Base-by-base conservation (phyloP, 345 rosid species). In the Linum trigynum region DNA sequence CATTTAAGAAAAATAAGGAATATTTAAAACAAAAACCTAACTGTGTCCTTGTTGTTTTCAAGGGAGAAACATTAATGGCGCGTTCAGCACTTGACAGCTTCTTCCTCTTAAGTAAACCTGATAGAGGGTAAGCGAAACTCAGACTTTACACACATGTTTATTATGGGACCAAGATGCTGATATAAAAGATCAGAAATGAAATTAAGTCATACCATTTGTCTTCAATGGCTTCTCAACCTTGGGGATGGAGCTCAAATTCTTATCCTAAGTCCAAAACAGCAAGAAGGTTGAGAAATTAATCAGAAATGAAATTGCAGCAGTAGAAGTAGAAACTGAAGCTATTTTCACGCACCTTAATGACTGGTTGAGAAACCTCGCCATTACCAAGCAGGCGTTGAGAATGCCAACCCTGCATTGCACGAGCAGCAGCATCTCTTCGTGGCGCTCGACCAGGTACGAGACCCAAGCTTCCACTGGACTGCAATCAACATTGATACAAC, bases 391-490 rank as follows among this genome's bases (percentile, higher is more conserved):
- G 77, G 38, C 85, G 85, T 41, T 81, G 87, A 1, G 88, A 80
- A 64, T 83, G 89, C 90, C 94, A 87, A 71, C 94, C 90, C 76
- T 81, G 87, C 90, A 85, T 87, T 8, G 92, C 92, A 70, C 92
- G 92, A 37, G 87, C 79, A 5, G 92, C 92, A 69, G 88, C 81
- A 78, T 83, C 86, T 62, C 90, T 85, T 59, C 86, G 76, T 55
- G 53, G 53, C 53, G 84, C 81, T 61, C 94, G 74, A 65, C 86
- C 86, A 1, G 85, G 80, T 57, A 82, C 84, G 2, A 83, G 73
- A 39, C 81, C 78, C 83, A 84, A 71, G 65, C 77, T 67, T 73
- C 56, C 55, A 59, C 38, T 61, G 69, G 35, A 64, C 71, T 58
- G 62, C 48, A 69, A 7, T 56, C 50, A 70, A 66, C 39, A 68